phyloP scores from a whole-genome alignment of 768 basidiomycete genomes.

The Sporobolomyces roseus region DNA sequence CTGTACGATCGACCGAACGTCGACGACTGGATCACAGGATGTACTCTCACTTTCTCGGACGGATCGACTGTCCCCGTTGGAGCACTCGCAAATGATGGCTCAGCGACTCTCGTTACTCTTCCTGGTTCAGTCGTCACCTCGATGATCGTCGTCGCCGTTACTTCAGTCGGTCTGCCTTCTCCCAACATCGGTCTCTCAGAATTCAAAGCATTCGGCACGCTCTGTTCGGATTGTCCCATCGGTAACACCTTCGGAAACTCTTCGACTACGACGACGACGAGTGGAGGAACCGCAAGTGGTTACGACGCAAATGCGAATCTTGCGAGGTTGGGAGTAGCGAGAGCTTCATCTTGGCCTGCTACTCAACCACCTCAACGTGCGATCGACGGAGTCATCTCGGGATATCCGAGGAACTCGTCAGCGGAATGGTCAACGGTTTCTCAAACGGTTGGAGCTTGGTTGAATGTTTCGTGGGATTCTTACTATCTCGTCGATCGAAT shows the following conservation, averaged over 20 bases:
- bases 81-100: slow-evolving; percentile 40
- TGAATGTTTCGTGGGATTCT: slow-evolving; percentile 17
- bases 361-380: slow-evolving; percentile 28
- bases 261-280: slow-evolving; percentile 7
- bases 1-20: slow-evolving; percentile 36
- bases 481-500: slow-evolving; percentile 30
- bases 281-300: neutral
- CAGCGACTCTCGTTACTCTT: slow-evolving; percentile 34
- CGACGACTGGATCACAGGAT: slow-evolving; percentile 29
- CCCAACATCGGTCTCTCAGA: slow-evolving; percentile 32
- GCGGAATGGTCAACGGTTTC: slow-evolving; percentile 24
- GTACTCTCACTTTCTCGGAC: slow-evolving; percentile 29
- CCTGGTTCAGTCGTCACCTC: slow-evolving; percentile 9
- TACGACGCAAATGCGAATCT: slow-evolving; percentile 6
- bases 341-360: slow-evolving; percentile 10
- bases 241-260: slow-evolving; percentile 12
- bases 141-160: slow-evolving; percentile 25
- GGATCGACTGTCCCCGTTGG: slow-evolving; percentile 12
- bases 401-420: slow-evolving; percentile 2
- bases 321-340: slow-evolving; percentile 10
- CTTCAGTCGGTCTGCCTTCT: neutral
- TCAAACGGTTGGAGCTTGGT: slow-evolving; percentile 19
- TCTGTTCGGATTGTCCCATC: neutral
- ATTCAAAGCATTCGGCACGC: slow-evolving; percentile 17
- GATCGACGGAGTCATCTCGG: slow-evolving; percentile 32